A percentile compares a stretch with the other conserved stretches of the same genome.
These are phyloP conservation scores for Geosiphon pyriformis DNA, from an alignment of 192 early-diverging fungal species.

Conservation along the genomic window DNA sequence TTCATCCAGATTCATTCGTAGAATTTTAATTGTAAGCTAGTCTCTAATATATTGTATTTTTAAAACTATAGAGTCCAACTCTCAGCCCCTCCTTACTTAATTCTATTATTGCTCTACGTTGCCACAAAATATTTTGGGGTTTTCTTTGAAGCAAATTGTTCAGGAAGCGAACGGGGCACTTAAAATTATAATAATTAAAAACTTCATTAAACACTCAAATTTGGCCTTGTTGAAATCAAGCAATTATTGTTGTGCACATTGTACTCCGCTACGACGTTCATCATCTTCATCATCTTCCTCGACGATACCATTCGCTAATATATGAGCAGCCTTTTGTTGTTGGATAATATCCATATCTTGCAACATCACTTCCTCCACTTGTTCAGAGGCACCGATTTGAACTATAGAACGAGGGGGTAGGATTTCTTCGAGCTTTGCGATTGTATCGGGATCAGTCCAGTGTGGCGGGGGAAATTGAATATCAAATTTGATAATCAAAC, in stretches of 20 bases:
- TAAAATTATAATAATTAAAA: too few species aligned
- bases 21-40: too few species aligned
- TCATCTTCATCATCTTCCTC: constrained; percentile 70
- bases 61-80: too few species aligned
- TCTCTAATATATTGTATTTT: too few species aligned
- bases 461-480: constrained; percentile 85
- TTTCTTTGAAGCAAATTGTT: too few species aligned
- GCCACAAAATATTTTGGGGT: too few species aligned
- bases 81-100: too few species aligned
- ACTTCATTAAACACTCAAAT: too few species aligned
- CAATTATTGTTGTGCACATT: constrained; percentile 98
- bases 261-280: constrained; percentile 69
- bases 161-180: too few species aligned
- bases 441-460: constrained; percentile 66
- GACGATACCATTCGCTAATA: constrained; percentile 53
- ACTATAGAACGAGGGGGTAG: constrained; percentile 63
- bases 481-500: constrained; percentile 89
- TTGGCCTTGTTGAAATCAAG: too few species aligned
- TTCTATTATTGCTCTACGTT: too few species aligned
- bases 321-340: constrained; percentile 52
- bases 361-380: constrained; percentile 83
- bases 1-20: too few species aligned
- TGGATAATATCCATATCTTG: constrained; percentile 69
- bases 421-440: constrained; percentile 72
- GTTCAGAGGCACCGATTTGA: constrained; percentile 44